Base-by-base conservation (phyloP, 257 asterid genomes). In the Apocynum venetum region DNA sequence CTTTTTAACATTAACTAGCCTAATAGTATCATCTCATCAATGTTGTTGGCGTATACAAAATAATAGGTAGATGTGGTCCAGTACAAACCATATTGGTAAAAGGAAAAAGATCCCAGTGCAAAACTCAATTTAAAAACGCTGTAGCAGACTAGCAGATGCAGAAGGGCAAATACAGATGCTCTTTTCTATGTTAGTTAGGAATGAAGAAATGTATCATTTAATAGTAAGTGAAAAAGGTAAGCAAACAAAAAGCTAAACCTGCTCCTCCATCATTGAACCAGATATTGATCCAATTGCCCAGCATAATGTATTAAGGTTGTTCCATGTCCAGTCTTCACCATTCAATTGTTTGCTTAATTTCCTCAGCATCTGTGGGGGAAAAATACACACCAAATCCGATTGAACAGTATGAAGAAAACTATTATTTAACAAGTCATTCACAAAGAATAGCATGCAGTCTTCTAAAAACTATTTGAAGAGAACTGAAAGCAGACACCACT, bases 281-380 rank as follows among this genome's bases (percentile, higher is more conserved):
- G 99, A 96, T 83, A 96, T 92, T 51, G 99, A 96, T 80, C 99
- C 99, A 80, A 96, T 91, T 63, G 99, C 99, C 99, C 99, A 96
- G 78, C 99, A 93, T 77, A 96, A 80, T 55, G 99, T 96, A 83
- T 96, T 96, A 78, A 96, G 97, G 88, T 93, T 92, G 96, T 96
- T 93, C 99, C 99, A 96, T 64, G 93, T 85, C 98, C 98, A 96
- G 75, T 96, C 97, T 84, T 90, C 97, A 71, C 97, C 98, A 82
- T 80, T 86, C 51, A 93, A 87, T 88, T 93, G 99, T 80, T 91
- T 92, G 75, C 88, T 89, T 81, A 96, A 81, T 83, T 89, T 96
- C 83, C 70, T 90, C 76, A 96, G 87, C 99, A 96, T 96, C 99
- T 96, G 94, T 8, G 7, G 6, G 4, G 61, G 71, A 6, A 52